Evolutionary conservation across 2,329 filamentous ascomycete species (phyloP).

Genomic region (Fusarium sp.): DNA sequence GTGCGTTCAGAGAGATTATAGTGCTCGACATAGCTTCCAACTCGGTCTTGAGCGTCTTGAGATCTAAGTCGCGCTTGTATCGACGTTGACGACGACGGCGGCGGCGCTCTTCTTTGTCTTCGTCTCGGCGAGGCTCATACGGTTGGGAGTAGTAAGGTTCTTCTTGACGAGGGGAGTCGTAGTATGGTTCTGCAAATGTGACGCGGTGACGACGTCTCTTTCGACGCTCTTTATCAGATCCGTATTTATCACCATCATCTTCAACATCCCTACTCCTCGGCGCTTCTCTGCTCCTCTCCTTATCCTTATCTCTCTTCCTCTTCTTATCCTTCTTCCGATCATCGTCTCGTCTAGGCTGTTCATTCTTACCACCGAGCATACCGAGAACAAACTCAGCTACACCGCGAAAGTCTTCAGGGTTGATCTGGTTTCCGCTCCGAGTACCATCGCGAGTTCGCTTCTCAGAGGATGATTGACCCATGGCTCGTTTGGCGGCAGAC

Average conservation of each 20-base stretch:
- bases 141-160: slow-evolving; percentile 25
- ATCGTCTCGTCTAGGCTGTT: slow-evolving; percentile 18
- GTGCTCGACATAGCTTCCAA: slow-evolving; percentile 46
- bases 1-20: slow-evolving; percentile 42
- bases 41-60: slow-evolving; percentile 42
- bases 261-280: slow-evolving; percentile 15
- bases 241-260: slow-evolving; percentile 31
- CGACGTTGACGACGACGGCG: slow-evolving; percentile 35
- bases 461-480: slow-evolving; percentile 29
- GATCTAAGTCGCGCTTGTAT: slow-evolving; percentile 35
- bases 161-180: slow-evolving; percentile 27
- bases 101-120: slow-evolving; percentile 35
- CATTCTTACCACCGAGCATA: slow-evolving; percentile 35
- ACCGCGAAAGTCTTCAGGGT: slow-evolving; percentile 40
- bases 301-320: slow-evolving; percentile 34
- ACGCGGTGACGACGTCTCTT: slow-evolving; percentile 40
- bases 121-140: slow-evolving; percentile 14
- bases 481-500: slow-evolving; percentile 43
- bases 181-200: slow-evolving; percentile 43
- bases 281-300: slow-evolving; percentile 20
- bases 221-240: slow-evolving; percentile 35
- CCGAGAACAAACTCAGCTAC: slow-evolving; percentile 43
- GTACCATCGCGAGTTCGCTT: slow-evolving; percentile 24
- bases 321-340: slow-evolving; percentile 32
- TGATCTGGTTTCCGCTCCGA: slow-evolving; percentile 29